phyloP scores from a whole-genome alignment of 345 rosid species.

The Populus nigra region DNA sequence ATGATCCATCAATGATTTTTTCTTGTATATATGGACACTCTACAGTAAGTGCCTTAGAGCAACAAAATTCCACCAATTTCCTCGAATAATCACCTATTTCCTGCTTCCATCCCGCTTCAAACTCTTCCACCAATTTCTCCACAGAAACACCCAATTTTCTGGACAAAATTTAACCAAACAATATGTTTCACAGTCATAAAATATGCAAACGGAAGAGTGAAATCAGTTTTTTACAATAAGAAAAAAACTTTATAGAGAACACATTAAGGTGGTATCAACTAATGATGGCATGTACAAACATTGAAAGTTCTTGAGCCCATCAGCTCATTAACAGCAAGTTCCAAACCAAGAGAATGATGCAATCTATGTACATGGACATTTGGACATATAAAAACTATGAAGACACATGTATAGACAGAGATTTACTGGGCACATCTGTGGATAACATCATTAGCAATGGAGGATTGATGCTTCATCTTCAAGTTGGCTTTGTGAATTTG shows the following conservation, averaged over 20 bases:
- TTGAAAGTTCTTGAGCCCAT: too few relatives aligned
- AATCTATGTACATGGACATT: not conserved
- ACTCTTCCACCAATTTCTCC: conserved; percentile 57
- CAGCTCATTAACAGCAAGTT: not conserved
- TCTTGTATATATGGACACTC: conserved; percentile 52
- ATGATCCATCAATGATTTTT: conserved; percentile 61
- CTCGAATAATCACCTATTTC: conserved; percentile 48
- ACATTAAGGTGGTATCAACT: too few relatives aligned
- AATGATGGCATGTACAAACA: too few relatives aligned
- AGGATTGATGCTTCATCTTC: conserved; percentile 69
- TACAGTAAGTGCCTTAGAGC: conserved; percentile 42
- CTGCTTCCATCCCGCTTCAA: conserved; percentile 60
- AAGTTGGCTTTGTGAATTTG: too few relatives aligned
- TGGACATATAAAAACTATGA: not conserved
- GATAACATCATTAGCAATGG: conserved; percentile 71
- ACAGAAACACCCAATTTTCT: conserved; percentile 51
- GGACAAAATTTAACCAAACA: conserved; percentile 5
- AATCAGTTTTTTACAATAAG: not conserved
- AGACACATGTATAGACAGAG: not conserved
- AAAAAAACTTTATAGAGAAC: too few relatives aligned
- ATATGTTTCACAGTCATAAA: not conserved
- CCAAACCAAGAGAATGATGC: not conserved
- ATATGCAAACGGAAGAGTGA: not conserved
- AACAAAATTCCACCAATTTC: conserved; percentile 71
- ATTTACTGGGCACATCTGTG: conserved; percentile 60